Evolutionary conservation across 331 rosid genomes (phyloP), one percentile per base, ranked within the genome.

Genomic region (Pyrus hybrid): DNA sequence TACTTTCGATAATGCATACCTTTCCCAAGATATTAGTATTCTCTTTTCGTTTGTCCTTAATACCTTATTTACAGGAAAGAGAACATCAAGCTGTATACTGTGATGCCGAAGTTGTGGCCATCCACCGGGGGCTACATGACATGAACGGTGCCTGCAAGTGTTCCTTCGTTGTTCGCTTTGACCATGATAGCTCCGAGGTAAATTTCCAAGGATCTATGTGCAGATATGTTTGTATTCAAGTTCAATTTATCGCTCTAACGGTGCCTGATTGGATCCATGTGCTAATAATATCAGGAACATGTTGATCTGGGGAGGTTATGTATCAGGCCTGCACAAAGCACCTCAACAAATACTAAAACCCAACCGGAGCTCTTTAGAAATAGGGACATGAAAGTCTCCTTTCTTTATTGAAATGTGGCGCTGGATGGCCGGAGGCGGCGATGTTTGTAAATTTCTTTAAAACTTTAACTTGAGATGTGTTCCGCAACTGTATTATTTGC

Each of bases 101-200:
- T 30, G 91, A 87, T 76, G 89, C 89, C 25, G 54, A 37, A 76
- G 79, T 87, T 70, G 29, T 83, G 32, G 85, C 58, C n/a, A 76
- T 85, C 57, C 84, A 82, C 13, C 82, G 82, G 82, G 74, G 61
- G 75, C 69, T 72, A 10, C 91, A 87, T 14, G 87, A 80, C 70
- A 26, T 49, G 2, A 70, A 56, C 7, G 85, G 80, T 21, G 45
- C 13, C 45, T 87, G 88, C 76, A 77, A 74, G 35, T 87, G 91
- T 78, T 28, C 53, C 61, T 85, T 85, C 49, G 65, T 78, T 5
- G 87, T 87, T 58, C 85, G 82, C 22, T 85, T 82, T 21, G 85
- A 68, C 56, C 83, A 88, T 68, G 95, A 94, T 68, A 21, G 77
- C 30, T n/a, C 79, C 5, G 81, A 83, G 93, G 98, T 90, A 78